These are phyloP conservation scores for Zygosaccharomyces pseudorouxii DNA, from an alignment of 805 yeast genomes.

Conservation along the genomic window DNA sequence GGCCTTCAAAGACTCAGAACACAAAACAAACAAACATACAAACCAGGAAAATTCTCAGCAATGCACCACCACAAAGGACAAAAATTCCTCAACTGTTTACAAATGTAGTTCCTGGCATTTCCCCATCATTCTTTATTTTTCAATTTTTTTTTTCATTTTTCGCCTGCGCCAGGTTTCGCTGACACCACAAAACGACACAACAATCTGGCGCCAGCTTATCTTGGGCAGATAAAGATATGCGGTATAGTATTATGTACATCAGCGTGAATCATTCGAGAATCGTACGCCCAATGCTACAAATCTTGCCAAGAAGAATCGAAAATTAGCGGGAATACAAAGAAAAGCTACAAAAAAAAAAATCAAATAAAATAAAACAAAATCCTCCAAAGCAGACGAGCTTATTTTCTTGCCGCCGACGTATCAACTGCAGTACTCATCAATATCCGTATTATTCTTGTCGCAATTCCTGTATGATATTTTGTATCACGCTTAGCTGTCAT, in stretches of 20 bases:
- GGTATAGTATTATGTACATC: neutral
- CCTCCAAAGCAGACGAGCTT: neutral
- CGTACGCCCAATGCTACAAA: no score
- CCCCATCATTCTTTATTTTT: no score
- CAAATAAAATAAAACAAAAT: neutral
- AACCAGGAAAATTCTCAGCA: no score
- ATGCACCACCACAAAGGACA: no score
- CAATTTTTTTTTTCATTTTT: neutral
- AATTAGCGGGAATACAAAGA: neutral
- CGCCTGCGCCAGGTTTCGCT: neutral
- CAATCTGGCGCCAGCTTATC: neutral
- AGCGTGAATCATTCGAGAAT: no score
- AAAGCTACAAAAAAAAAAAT: neutral
- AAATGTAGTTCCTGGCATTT: no score
- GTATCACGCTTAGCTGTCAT: constrained; percentile 3
- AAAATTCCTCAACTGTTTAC: no score
- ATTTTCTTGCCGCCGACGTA: neutral
- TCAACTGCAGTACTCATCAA: neutral
- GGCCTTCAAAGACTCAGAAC: no score
- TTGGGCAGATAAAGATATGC: neutral
- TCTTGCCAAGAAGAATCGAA: neutral
- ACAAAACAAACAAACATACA: no score
- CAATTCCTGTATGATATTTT: neutral
- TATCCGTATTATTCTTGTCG: neutral
- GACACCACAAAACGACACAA: neutral